Base-by-base conservation (phyloP, 441 rosid species). In the Theobroma grandiflorum region DNA sequence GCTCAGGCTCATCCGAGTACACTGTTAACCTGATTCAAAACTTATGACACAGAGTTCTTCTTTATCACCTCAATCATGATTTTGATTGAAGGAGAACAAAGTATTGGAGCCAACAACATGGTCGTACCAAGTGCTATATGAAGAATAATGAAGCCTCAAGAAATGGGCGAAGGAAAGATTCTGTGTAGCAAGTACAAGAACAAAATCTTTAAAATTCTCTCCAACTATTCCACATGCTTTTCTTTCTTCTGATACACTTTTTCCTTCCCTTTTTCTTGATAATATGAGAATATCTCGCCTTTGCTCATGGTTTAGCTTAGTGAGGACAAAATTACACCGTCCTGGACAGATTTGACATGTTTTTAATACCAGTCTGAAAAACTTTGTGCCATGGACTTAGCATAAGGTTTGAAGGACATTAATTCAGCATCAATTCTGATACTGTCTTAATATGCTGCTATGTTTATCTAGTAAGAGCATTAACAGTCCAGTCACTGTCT, bases 201-300 rank as follows among this genome's bases (percentile, higher is more conserved):
- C 58, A 26, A 69, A 69, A 69, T 69, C 74, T 47, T 69, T 47
- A 47, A 45, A 69, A 69, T 69, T 69, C 73, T 68, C 57, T 69
- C 74, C 20, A 38, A 15, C 57, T 69, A 47, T 22, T 14, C 37
- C 40, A 47, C 37, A 2, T 66, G 49, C 49, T 9, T 66, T 66
- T 66, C n/a, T 9, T 59, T 3, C 3, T 11, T 45, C 18, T 9
- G 47, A 26, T 38, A 8, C 12, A 63, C 10, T 42, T 64, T 67
- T 43, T 71, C 11, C 66, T 2, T n/a, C 11, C 2, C 26, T 43
- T 42, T 68, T 68, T 42, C 74, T 47, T 26, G 57, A 22, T 69
- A 12, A 26, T 22, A 31, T 14, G 40, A 57, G 74, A 47, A 26
- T 69, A 69, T 69, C 58, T 69, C 38, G 6, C 5, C 9, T 68